These are phyloP conservation scores for Rubroboletus satanas DNA, from an alignment of 768 basidiomycete genomes.

Conservation along the genomic window DNA sequence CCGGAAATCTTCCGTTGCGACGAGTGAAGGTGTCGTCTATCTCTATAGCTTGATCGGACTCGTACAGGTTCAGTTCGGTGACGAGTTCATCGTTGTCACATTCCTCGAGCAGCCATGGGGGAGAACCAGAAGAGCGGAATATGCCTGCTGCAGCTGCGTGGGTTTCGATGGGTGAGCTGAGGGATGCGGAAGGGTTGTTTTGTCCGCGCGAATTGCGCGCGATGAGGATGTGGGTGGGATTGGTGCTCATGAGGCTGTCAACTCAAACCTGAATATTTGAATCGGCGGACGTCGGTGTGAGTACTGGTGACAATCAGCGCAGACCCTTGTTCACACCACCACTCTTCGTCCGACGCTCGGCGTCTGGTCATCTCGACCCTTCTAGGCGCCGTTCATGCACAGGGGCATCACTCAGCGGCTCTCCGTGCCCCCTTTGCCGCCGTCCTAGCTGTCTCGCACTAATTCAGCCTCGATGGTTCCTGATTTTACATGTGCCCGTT, in stretches of 20 bases:
- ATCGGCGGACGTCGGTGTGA: not conserved
- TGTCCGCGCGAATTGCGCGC: conserved; percentile 78
- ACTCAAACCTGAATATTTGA: no score
- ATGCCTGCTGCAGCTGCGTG: conserved; percentile 84
- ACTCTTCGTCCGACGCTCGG: not conserved
- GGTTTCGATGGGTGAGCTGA: conserved; percentile 83
- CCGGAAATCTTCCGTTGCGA: conserved; percentile 58
- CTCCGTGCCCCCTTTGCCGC: no score
- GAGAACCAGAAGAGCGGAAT: conserved; percentile 76
- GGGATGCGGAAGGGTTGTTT: conserved; percentile 72
- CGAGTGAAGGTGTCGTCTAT: conserved; percentile 77
- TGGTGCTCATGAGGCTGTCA: conserved; percentile 28
- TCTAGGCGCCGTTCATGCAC: no score
- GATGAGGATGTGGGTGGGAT: conserved; percentile 85
- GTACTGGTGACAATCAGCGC: not conserved
- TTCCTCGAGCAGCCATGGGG: conserved; percentile 77
- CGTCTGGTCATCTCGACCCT: no score
- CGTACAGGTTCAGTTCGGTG: conserved; percentile 64
- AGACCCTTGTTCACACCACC: not conserved
- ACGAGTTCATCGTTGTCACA: conserved; percentile 65
- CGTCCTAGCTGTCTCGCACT: no score
- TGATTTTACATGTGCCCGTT: no score
- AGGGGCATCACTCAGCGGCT: no score
- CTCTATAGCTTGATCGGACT: conserved; percentile 69
- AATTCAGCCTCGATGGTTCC: no score